A percentile compares a stretch with the other conserved stretches of the same genome.
phyloP scores from a whole-genome alignment of 2,329 filamentous ascomycete genomes.

The Botrytis byssoidea region DNA sequence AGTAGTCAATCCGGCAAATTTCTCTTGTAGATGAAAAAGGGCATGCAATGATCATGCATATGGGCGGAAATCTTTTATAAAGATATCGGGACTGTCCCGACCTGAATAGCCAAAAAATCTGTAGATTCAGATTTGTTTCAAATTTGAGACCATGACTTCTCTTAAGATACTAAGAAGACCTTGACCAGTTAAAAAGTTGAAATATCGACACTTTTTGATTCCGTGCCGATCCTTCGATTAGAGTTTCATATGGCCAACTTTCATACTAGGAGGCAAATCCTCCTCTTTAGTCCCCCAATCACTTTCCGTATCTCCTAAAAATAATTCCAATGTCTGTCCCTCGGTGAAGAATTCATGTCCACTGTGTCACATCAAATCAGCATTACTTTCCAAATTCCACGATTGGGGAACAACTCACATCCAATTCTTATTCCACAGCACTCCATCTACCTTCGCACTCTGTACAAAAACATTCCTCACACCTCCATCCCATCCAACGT shows the following conservation, averaged over 20 bases:
- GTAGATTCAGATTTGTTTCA: fast-evolving
- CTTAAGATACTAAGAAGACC: not conserved
- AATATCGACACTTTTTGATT: not conserved
- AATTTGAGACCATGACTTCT: not conserved
- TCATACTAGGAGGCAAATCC: constrained; percentile 60
- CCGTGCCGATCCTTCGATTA: not conserved
- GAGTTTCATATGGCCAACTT: constrained; percentile 1
- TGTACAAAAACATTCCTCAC: constrained; percentile 63
- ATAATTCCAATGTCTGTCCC: constrained; percentile 62
- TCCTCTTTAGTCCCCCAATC: constrained; percentile 57
- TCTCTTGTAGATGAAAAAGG: too few relatives aligned
- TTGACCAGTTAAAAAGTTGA: not conserved
- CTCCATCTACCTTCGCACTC: constrained; percentile 59
- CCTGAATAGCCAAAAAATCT: not conserved
- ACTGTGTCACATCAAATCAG: not conserved
- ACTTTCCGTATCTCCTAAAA: constrained; percentile 59
- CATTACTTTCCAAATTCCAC: not conserved
- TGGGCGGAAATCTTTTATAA: fast-evolving
- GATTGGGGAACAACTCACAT: constrained; percentile 38
- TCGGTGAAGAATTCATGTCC: constrained; percentile 65
- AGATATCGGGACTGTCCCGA: not conserved
- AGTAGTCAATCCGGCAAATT: too few relatives aligned
- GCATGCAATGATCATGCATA: not conserved
- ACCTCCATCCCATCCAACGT: constrained; percentile 58
- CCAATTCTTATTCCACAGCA: constrained; percentile 62